Evolutionary conservation across 441 rosid genomes (phyloP).

Genomic region (Iberis amara): DNA sequence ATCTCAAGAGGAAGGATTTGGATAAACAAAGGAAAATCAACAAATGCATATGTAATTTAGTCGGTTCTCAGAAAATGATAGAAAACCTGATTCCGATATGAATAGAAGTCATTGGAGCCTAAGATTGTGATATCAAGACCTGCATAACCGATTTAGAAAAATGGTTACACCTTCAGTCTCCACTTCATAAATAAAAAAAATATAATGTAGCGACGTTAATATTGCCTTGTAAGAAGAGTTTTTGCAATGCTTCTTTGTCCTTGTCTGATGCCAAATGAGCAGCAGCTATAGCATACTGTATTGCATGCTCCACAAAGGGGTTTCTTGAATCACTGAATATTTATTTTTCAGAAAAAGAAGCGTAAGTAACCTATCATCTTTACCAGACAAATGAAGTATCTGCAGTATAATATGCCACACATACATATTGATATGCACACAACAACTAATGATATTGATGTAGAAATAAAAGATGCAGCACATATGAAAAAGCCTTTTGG

Average conservation of each 20-base stretch:
- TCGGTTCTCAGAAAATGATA: constrained; percentile 6
- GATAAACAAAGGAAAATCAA: constrained; percentile 4
- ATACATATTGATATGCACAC: too few relatives aligned
- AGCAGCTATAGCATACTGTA: constrained; percentile 79
- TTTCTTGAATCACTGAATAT: constrained; percentile 66
- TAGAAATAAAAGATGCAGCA: too few relatives aligned
- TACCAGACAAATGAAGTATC: constrained; percentile 5
- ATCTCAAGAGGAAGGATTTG: constrained; percentile 1
- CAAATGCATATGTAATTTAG: neutral
- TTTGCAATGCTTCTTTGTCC: constrained; percentile 49
- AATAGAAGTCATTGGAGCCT: constrained; percentile 94
- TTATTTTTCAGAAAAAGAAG: constrained; percentile 7
- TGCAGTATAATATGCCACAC: neutral
- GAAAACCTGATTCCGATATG: constrained; percentile 85
- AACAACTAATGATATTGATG: neutral
- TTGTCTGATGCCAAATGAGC: constrained; percentile 49
- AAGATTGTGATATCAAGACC: constrained; percentile 88
- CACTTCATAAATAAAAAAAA: neutral
- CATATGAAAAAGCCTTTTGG: neutral
- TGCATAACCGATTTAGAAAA: constrained; percentile 34
- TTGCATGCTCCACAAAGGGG: constrained; percentile 83
- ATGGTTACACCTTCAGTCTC: constrained; percentile 28
- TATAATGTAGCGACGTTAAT: constrained; percentile 17
- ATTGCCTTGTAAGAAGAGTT: constrained; percentile 76
- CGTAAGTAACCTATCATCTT: constrained; percentile 19